Percentiles rank a stretch among this genome's conserved stretches.
Conservation (phyloP, 305 asterid species). For the Fraxinus sp. region DNA sequence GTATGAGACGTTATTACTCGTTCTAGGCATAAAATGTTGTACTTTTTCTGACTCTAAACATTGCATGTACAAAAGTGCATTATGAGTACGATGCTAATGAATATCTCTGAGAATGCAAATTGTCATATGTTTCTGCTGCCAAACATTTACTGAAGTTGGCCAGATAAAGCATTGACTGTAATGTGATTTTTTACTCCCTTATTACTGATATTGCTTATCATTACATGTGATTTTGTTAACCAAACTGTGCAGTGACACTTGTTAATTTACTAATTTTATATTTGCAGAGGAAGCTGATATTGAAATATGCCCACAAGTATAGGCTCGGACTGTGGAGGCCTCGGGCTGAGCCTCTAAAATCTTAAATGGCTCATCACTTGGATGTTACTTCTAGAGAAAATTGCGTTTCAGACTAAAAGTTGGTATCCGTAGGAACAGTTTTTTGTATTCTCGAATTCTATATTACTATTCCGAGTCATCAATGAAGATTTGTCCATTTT, state of each 20-base stretch:
- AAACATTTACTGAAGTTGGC: not conserved
- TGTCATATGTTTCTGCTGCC: not conserved
- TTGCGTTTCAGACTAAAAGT: not conserved
- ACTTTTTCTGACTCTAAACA: not conserved
- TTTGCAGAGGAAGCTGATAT: constrained; percentile 6
- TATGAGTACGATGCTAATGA: not conserved
- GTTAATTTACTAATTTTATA: not conserved
- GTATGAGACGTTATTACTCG: not conserved
- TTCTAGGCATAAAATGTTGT: not conserved
- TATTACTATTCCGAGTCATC: not conserved
- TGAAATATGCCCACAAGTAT: constrained; percentile 8
- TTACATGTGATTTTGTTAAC: not conserved
- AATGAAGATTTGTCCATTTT: not conserved
- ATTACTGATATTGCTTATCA: not conserved
- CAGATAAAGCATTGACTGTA: not conserved
- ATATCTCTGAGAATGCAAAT: not conserved
- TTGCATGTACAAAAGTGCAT: not conserved
- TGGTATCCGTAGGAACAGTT: not conserved
- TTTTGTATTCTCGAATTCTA: not conserved
- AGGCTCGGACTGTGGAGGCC: constrained; percentile 3
- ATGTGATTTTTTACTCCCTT: not conserved
- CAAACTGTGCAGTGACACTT: not conserved
- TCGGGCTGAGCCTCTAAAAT: not conserved
- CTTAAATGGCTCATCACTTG: not conserved
- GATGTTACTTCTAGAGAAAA: not conserved